Base-by-base conservation (phyloP, 306 rosid species). In the Pterocarpus macrocarpus region DNA sequence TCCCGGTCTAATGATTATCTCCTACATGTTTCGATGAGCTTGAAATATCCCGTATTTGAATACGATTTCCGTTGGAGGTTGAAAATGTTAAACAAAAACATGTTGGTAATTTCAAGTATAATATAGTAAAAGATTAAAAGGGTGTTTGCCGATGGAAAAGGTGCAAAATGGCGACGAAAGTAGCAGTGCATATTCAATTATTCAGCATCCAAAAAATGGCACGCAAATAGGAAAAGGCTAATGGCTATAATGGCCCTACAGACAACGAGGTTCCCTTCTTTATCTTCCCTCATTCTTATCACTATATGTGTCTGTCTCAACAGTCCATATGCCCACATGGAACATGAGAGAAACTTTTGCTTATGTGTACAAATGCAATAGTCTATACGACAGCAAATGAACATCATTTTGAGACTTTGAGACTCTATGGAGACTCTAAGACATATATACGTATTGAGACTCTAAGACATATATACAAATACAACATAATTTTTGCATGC, bases 211-310 rank as follows among this genome's bases (percentile, higher is more conserved):
- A 47, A 47, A 47, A n/a, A 52, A 76, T 77, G 73, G 52, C 30
- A 64, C 73, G 4, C 74, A 77, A 36, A 57, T 53, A 41, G 28
- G 72, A 64, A 61, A 52, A 61, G 28, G 41, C 13, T 56, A 62
- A 5, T 17, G 22, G 68, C 75, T 15, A 22, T 15, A 78, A 39
- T 28, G 69, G 47, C 34, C 82, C 82, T 78, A 78, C 75, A 53
- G 56, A 66, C 55, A 65, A 36, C 34, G 4, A 78, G 67, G 68
- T 41, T 55, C 62, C 38, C 80, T 45, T 59, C 49, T 62, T 17
- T 43, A 10, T 16, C 36, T 75, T 62, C 32, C 57, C 36, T 15
- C 70, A 8, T 77, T 17, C 64, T 77, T 30, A 52, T 6, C 75
- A 14, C 73, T 35, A 13, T 64, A 11, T 32, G 5, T 64, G 35